Evolutionary conservation across 768 basidiomycete species (phyloP).

Genomic region (Agrocybe chaxingu): DNA sequence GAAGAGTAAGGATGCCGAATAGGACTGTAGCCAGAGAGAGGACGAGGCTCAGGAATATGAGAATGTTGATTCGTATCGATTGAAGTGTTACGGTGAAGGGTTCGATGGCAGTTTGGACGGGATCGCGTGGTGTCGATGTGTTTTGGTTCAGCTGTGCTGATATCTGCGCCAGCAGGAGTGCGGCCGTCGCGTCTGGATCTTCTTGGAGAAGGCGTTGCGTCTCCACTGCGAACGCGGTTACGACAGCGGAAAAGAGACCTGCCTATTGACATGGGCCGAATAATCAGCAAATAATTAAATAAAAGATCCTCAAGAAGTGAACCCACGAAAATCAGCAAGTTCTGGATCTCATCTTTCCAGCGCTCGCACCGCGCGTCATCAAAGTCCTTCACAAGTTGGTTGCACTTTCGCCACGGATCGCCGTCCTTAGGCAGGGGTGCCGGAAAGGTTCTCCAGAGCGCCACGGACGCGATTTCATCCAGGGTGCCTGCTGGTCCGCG

Average conservation of each 20-base stretch:
- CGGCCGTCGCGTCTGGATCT: neutral
- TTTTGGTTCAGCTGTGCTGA: neutral
- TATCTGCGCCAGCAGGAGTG: conserved; percentile 1
- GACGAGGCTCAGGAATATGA: conserved; percentile 15
- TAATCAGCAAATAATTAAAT: neutral
- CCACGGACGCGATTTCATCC: neutral
- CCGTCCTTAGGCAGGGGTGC: neutral
- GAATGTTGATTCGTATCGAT: conserved; percentile 11
- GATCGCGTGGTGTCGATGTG: neutral
- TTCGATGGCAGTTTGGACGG: neutral
- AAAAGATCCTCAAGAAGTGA: neutral
- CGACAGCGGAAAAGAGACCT: conserved; percentile 15
- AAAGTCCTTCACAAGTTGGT: neutral
- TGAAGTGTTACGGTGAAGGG: neutral
- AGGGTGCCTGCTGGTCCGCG: no score
- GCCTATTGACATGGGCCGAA: conserved; percentile 3
- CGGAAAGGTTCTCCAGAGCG: neutral
- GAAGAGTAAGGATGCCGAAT: conserved; percentile 13
- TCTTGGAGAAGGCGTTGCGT: conserved; percentile 9
- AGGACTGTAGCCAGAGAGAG: conserved; percentile 14
- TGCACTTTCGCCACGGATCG: conserved; percentile 1
- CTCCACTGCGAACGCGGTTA: conserved; percentile 15
- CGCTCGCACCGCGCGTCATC: neutral
- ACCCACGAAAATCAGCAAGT: conserved; percentile 5
- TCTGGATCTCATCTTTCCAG: conserved; percentile 3